Evolutionary conservation across 2,329 filamentous ascomycete species (phyloP), one percentile per base, ranked within the genome.

Genomic region (Coniochaeta sp.): DNA sequence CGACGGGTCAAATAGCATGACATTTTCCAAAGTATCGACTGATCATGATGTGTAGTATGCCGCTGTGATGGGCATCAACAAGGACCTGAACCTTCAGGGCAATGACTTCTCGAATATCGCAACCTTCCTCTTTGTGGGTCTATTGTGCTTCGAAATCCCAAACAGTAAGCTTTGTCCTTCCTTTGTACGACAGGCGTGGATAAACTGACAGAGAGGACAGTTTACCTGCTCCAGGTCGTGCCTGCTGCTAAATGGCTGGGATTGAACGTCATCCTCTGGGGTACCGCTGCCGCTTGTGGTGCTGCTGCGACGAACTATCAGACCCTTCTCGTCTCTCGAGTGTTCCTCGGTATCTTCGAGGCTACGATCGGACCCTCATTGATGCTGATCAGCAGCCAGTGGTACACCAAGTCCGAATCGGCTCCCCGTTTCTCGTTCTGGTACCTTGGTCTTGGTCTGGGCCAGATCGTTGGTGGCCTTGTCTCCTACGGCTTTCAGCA

Each of bases 51-150:
- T 60, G 58, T 68, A 86, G 80, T 89, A 89, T 67, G 84, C 84
- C 19, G 82, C 81, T 62, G 84, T 89, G 58, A 89, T 89, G 86
- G 84, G 85, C 3, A 69, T 89, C 8, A 74, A 71, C 24, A 70
- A 77, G 58, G 83, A 87, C 61, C 75, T 85, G 7, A 73, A 79
- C 0, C 76, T 89, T 56, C 68, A 71, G 14, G 81, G 81, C 19
- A 86, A 88, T 62, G 78, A 88, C 57, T 88, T 88, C 68, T 82
- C 81, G 56, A 85, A 85, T 70, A 71, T 84, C 19, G 83, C 84
- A 2, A 86, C 84, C 0, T 80, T 82, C 31, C 82, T 88, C 65
- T 89, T 85, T 65, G 83, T 88, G 47, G 85, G 82, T 4, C 81
- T 84, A 59, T 71, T 85, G 1, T 75, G 81, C 62, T 83, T 83